A percentile compares a stretch with the other conserved stretches of the same genome.
Conservation (phyloP, 331 rosid genomes). For the Ulmus americana region DNA sequence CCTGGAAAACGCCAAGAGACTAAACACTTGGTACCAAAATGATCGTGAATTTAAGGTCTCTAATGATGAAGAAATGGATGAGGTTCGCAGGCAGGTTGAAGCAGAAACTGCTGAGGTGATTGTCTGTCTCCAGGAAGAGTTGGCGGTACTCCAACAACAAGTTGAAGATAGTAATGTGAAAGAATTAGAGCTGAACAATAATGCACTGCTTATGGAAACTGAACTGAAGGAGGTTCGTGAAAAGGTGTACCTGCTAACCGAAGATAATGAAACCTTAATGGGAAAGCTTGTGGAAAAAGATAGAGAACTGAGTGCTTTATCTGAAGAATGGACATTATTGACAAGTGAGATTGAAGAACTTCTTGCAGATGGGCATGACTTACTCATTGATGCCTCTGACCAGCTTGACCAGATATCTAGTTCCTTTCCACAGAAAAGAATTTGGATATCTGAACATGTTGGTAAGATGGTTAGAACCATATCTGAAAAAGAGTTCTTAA, state of each 20-base stretch:
- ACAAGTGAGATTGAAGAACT: conserved; percentile 71
- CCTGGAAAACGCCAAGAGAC: conserved; percentile 79
- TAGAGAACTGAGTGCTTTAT: conserved; percentile 38
- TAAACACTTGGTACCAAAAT: conserved; percentile 62
- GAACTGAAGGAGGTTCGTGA: conserved; percentile 56
- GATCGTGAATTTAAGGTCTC: conserved; percentile 72
- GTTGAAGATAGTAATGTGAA: conserved; percentile 54
- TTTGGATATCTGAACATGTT: conserved; percentile 86
- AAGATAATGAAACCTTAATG: conserved; percentile 48
- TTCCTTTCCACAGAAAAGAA: conserved; percentile 79
- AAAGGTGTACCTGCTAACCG: conserved; percentile 31
- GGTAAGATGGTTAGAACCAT: conserved; percentile 50
- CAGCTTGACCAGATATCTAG: conserved; percentile 54
- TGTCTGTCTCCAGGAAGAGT: conserved; percentile 93
- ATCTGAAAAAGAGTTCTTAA: conserved; percentile 66
- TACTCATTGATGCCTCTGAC: conserved; percentile 57
- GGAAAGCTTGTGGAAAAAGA: conserved; percentile 51
- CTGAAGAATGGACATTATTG: conserved; percentile 65
- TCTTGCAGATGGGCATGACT: conserved; percentile 62
- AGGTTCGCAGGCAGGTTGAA: conserved; percentile 71
- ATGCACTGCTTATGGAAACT: conserved; percentile 41
- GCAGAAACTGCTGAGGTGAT: conserved; percentile 97
- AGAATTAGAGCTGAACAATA: conserved; percentile 60
- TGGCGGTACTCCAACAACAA: conserved; percentile 60
- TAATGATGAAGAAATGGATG: conserved; percentile 83